Base-by-base conservation (phyloP, 2,329 filamentous ascomycete species). In the Cytospora piceicola region DNA sequence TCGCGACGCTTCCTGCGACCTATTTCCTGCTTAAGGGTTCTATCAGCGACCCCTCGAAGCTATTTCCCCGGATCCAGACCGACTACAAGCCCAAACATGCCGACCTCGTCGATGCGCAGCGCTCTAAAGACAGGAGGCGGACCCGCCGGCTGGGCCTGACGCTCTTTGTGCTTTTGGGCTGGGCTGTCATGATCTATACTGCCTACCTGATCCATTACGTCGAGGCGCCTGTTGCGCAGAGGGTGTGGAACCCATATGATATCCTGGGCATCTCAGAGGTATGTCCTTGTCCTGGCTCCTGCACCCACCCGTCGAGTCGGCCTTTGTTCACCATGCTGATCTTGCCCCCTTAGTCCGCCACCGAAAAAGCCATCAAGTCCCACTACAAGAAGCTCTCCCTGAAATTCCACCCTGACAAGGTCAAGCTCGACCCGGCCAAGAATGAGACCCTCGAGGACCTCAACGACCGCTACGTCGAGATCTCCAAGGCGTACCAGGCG, bases 401-500 rank as follows among this genome's bases (percentile, higher is more conserved):
- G 71, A 92, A 90, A 72, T 90, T 88, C 78, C 95, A 99, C 77
- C 95, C 95, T 51, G 95, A 99, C 83, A 99, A 99, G 81, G 86
- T 92, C 70, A 88, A 85, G 75, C 92, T 93, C 29, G 92, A 98
- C 75, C 81, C 89, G 27, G 81, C 89, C 69, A 95, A 94, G 81
- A 99, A 99, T 79, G 88, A 97, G 78, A 99, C 95, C 0, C 72
- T 88, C 63, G 93, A 98, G 71, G 85, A 82, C 22, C 85, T 98
- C 72, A 99, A 95, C 78, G 85, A 94, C 67, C 85, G 89, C 76
- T 99, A 95, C 81, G 93, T 98, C 64, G 94, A 98, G 75, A 87
- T 98, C 73, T 95, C 93, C 71, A 99, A 99, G 82, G 95, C 95
- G 8, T 99, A 97, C 85, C 97, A 99, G 80, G 91, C 95, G 4